Base-by-base conservation (phyloP, 352 stramenopile genomes). In the Phytophthora multivora region DNA sequence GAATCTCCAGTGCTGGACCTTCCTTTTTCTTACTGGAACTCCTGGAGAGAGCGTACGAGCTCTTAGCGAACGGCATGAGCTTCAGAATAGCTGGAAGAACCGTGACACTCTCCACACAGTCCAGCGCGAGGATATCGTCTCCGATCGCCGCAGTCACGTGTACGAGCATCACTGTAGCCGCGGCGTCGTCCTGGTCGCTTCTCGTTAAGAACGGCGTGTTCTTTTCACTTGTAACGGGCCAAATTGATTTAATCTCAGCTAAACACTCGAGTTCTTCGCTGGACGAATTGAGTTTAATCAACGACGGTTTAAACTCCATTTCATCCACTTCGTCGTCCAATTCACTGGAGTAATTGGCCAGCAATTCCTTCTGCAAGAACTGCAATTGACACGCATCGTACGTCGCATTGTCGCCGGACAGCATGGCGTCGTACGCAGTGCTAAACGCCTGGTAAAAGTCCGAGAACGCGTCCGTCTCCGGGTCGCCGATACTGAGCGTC, bases 121-220 rank as follows among this genome's bases (percentile, higher is more conserved):
- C 59, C 11, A 89, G 54, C 12, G 75, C 73, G 1, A 84, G 38
- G 9, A 91, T 73, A 2, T 55, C 35, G 19, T 91, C 73, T 9
- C 70, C 82, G 0, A 80, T 47, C 0, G 48, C 49, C 11, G 74
- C 66, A 66, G 59, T 75, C 49, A 89, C 66, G 53, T 91, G 82
- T 6, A 89, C 52, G 18, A 91, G 50, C 66, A 91, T 72, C 5
- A 89, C 71, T 0, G 79, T 91, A 3, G 69, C 52, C n/a, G 61
- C 61, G 1, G 64, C 70, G 38, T 75, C 62, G 23, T 50, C 48
- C 51, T 85, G 62, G 57, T 88, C 78, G 40, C 79, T 88, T 5
- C 73, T 61, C 6, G 75, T 89, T n/a, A 91, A 67, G 33, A 91
- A 89, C n/a, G 82, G 82, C 16, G 79, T 91, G 54, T 87, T 71